Conservation (phyloP, 257 asterid genomes). For the Nyctanthes arbortristis region DNA sequence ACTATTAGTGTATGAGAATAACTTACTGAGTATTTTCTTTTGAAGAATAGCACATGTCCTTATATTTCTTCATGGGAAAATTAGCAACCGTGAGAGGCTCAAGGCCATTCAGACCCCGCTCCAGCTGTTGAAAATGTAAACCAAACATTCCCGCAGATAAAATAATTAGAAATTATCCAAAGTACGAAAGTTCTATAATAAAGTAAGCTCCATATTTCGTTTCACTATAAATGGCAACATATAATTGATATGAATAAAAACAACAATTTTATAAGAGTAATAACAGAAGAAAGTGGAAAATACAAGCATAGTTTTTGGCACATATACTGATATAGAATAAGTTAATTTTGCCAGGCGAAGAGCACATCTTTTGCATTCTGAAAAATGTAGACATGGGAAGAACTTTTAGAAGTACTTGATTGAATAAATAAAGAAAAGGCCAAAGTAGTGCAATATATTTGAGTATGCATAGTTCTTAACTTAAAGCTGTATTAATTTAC, state of each 20-base stretch:
- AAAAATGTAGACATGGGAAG: constrained; percentile 18
- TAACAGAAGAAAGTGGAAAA: constrained; percentile 10
- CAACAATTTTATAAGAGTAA: neutral
- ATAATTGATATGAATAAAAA: neutral
- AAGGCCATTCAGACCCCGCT: constrained; percentile 75
- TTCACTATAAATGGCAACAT: constrained; percentile 2
- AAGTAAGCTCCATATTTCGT: neutral
- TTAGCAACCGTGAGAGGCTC: constrained; percentile 74
- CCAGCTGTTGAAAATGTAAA: constrained; percentile 49
- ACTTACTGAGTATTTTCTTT: constrained; percentile 79
- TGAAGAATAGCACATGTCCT: constrained; percentile 56
- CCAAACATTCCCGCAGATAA: constrained; percentile 12
- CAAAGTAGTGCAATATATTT: constrained; percentile 6
- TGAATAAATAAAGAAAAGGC: constrained; percentile 31
- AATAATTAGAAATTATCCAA: constrained; percentile 16
- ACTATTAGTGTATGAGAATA: constrained; percentile 3
- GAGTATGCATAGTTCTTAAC: neutral
- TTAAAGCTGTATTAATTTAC: constrained; percentile 16
- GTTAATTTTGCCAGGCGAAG: constrained; percentile 14
- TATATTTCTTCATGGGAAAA: constrained; percentile 63
- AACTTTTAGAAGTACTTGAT: constrained; percentile 11
- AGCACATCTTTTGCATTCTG: constrained; percentile 3
- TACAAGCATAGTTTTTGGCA: neutral
- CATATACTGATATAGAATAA: constrained; percentile 10
- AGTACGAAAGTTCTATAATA: neutral